Evolutionary conservation across 2,329 filamentous ascomycete species (phyloP), one percentile per base, ranked within the genome.

Genomic region (Penicillium psychrosexuale): DNA sequence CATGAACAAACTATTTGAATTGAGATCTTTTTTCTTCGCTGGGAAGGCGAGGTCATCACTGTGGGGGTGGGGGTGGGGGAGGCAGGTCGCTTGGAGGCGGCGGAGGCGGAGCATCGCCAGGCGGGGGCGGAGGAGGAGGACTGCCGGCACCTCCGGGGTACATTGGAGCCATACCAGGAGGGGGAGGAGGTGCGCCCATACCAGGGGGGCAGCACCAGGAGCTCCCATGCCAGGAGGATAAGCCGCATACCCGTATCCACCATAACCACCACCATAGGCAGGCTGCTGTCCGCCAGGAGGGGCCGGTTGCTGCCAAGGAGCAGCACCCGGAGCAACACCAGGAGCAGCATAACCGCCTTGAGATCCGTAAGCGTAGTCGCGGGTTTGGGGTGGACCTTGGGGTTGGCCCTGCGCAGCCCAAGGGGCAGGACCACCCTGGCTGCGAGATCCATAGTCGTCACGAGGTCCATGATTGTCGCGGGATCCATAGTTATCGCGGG

Each of bases 261-360:
- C 75, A 71, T 89, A 90, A 28, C 81, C 83, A 34, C 81, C 83
- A 33, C 81, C 83, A 65, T 84, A 81, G 55, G 82, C 75, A 24
- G 72, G 66, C 55, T 75, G 66, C 54, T 75, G 75, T 30, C 70
- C 74, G 44, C 72, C 72, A 47, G 77, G 72, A 57, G 78, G 73
- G 56, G 75, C 75, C 63, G 77, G 80, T 66, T 87, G 84, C 56
- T 87, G 83, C 85, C 86, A 89, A 19, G 86, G 84, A 59, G 80
- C 79, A 62, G 71, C 68, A 46, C 66, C 70, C 22, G 71, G 65
- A 34, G 75, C 67, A 55, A 80, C 75, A 54, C 78, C 74, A 50
- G 77, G 76, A 59, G 73, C 74, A 57, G 76, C 67, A 43, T 73
- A 71, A 50, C 70, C 70, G 56, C 70, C 67, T 17, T 71, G 70